These are phyloP conservation scores for Tolypocladium paradoxum DNA, from an alignment of 2,329 filamentous ascomycete species.

Conservation along the genomic window DNA sequence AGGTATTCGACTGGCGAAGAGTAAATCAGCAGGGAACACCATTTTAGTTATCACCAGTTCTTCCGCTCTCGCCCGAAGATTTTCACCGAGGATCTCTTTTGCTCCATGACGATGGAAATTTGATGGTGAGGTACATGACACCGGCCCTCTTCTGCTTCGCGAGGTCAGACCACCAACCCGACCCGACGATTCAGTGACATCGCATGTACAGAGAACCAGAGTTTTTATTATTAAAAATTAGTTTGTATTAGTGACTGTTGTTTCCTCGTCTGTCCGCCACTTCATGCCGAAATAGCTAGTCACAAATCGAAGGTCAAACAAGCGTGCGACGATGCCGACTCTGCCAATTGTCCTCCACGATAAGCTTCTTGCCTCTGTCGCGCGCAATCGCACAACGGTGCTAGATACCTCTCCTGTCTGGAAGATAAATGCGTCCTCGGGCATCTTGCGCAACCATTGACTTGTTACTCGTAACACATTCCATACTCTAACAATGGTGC, in stretches of 20 bases:
- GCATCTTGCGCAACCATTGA: background rate
- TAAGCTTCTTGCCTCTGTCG: background rate
- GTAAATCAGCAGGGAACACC: slow-evolving; percentile 37
- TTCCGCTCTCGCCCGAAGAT: slow-evolving; percentile 68
- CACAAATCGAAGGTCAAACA: background rate
- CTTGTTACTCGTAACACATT: slow-evolving; percentile 15
- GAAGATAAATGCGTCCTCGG: background rate
- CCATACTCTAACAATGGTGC: slow-evolving; percentile 7
- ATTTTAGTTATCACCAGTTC: slow-evolving; percentile 36
- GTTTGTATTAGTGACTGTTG: background rate
- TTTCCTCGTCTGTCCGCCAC: background rate
- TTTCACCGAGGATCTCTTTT: slow-evolving; percentile 46
- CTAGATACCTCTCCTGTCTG: background rate
- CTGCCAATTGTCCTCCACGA: background rate
- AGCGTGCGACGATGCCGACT: background rate
- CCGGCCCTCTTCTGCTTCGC: background rate
- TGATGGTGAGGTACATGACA: slow-evolving; percentile 71
- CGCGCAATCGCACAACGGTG: background rate
- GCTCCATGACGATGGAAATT: slow-evolving; percentile 60
- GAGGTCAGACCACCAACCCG: too few species aligned
- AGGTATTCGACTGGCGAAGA: slow-evolving; percentile 96
- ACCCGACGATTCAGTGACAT: too few species aligned
- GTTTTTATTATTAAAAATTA: background rate
- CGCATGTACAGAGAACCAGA: too few species aligned
- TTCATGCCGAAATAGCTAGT: background rate